Evolutionary conservation across 768 basidiomycete genomes (phyloP), one percentile per base, ranked within the genome.

Genomic region (Gloeopeniophorella convolvens): DNA sequence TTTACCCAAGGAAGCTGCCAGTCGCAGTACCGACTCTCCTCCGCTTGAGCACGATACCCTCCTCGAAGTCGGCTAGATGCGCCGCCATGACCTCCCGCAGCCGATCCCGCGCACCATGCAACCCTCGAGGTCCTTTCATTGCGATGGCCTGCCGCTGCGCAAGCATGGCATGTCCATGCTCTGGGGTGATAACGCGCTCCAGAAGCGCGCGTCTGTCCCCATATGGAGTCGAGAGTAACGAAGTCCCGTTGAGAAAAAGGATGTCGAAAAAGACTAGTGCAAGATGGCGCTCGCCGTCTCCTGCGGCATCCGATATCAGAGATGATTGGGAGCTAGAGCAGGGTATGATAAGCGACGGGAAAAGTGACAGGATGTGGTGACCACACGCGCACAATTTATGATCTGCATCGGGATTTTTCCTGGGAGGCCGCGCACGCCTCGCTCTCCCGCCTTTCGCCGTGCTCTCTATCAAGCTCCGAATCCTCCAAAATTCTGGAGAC

Each of bases 211-310:
- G 77, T 11, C 93, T 79, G 7, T 68, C 57, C 0, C 65, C 63
- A 59, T 94, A 94, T 0, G 82, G 66, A 3, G 62, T 62, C 10
- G 70, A 67, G 6, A 89, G 57, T 10, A 89, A 67, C 7, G 76
- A 81, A 30, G 64, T 59, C n/a, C 68, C 77, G 57, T 92, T 79
- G 0, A 90, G 67, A n/a, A 76, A 63, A 5, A 96, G 72, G 12
- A 94, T 59, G 60, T 96, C 93, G 60, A 94, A 96, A 69, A 92
- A 94, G 11, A 91, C 83, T 15, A 95, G 73, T 16, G 80, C 87
- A 6, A 93, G 78, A 53, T 82, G 83, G 2, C 80, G 74, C 9
- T 68, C 62, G 13, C 66, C 66, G 6, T 54, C 37, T 16, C 68
- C 65, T 3, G 69, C 66, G 2, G 59, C 67, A 51, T 72, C 61